These are phyloP conservation scores for Pinus taeda DNA, from an alignment of 75 land plant genomes.

Conservation along the genomic window DNA sequence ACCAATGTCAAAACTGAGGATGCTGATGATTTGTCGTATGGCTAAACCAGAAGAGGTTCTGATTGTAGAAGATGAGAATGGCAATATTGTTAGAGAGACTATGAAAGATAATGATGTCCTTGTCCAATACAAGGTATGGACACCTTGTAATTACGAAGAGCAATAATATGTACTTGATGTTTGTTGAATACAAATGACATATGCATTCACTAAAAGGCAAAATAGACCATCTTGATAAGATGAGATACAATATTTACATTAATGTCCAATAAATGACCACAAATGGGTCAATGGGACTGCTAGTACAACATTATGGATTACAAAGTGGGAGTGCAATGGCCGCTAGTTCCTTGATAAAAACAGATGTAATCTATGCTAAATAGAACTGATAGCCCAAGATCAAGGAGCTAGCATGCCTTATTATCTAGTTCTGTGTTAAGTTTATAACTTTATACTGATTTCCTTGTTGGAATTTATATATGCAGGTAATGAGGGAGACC, in stretches of 20 bases:
- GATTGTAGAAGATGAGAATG: constrained; percentile 99
- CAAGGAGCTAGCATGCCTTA: background rate
- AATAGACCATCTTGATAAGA: no score
- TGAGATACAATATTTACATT: no score
- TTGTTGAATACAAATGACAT: no score
- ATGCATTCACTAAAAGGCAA: no score
- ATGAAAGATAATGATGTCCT: constrained; percentile 99
- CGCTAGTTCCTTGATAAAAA: no score
- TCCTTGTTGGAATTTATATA: background rate
- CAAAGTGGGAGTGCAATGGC: no score
- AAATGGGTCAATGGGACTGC: no score
- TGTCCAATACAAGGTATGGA: constrained; percentile 88
- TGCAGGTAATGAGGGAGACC: constrained; percentile 98
- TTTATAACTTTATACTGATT: background rate
- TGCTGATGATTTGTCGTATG: constrained; percentile 98
- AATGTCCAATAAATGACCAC: no score
- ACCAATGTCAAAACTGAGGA: constrained; percentile 85
- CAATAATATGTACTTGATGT: no score
- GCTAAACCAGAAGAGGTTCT: constrained; percentile 99
- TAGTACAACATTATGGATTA: no score
- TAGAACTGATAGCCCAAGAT: background rate
- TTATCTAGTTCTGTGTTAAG: background rate
- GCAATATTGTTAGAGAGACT: constrained; percentile 98
- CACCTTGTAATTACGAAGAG: no score
- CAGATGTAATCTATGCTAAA: no score